A percentile compares a stretch with the other conserved stretches of the same genome.
Conservation (phyloP, 2,329 filamentous ascomycete genomes). For the Bipolaris sorokiniana region DNA sequence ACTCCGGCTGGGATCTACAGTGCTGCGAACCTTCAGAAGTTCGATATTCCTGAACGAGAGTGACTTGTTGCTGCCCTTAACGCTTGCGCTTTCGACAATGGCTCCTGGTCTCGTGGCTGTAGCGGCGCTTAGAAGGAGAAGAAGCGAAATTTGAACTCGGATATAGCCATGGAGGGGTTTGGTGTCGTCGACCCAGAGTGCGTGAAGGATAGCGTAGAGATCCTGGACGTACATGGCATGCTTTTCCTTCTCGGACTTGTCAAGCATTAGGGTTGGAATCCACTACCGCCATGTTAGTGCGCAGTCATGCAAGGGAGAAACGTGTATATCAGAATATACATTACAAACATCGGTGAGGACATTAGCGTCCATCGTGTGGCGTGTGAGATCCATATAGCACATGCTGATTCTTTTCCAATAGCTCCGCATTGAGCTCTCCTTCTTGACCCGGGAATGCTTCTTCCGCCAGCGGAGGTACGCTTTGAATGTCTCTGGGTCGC, state of each 20-base stretch:
- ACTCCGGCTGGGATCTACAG: conserved; percentile 16
- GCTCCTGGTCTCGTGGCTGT: conserved; percentile 25
- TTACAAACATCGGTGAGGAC: conserved; percentile 24
- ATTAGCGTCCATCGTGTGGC: conserved; percentile 16
- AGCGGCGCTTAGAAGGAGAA: conserved; percentile 30
- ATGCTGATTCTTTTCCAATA: conserved; percentile 26
- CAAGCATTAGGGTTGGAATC: conserved; percentile 24
- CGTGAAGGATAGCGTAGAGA: conserved; percentile 29
- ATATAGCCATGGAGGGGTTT: conserved; percentile 28
- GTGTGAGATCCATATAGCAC: conserved; percentile 19
- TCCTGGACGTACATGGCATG: conserved; percentile 29
- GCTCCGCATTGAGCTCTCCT: conserved; percentile 18
- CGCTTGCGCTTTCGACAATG: conserved; percentile 10
- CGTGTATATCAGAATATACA: conserved; percentile 15
- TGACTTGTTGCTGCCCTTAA: conserved; percentile 9
- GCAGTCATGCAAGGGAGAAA: conserved; percentile 7
- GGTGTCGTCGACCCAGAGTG: conserved; percentile 25
- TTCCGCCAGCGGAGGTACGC: conserved; percentile 24
- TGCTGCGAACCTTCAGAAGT: conserved; percentile 27
- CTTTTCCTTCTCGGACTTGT: conserved; percentile 30
- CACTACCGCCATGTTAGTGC: conserved; percentile 22
- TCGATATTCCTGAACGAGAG: conserved; percentile 28
- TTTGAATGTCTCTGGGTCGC: conserved; percentile 21
- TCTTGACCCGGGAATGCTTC: conserved; percentile 20
- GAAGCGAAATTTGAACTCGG: conserved; percentile 24